Base-by-base conservation (phyloP, 495 filamentous ascomycete genomes). In the Hamigera avellanea region DNA sequence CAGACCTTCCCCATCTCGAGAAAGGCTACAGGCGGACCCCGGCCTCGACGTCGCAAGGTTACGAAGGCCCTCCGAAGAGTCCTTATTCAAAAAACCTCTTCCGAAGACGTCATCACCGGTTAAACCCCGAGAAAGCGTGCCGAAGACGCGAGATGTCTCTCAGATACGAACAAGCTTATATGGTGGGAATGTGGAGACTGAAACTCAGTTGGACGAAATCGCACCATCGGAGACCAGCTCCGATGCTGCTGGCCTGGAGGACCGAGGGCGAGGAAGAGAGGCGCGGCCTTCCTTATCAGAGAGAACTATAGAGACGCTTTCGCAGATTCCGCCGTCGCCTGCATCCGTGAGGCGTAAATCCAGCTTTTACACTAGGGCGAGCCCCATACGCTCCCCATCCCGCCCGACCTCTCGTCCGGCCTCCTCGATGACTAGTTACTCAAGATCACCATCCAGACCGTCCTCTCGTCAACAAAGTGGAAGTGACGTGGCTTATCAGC, bases 221-320 rank as follows among this genome's bases (percentile, higher is more conserved):
- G 17, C 30, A n/a, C 28, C 30, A 5, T 12, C 31, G n/a, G 44
- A 50, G 17, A 29, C 30, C 18, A 37, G 38, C 19, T 29, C 18
- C 7, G 44, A 45, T 19, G 48, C 48, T 26, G 53, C 51, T 6
- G 26, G 17, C 14, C 37, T 9, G 14, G 59, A 66, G 32, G 18
- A 35, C 16, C 58, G 66, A 29, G 53, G 60, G 28, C 53, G 62
- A 46, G 26, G 35, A 23, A 42, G 51, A 25, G 41, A 39, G 18
- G 35, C 49, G 14, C 43, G 56, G 18, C 72, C 75, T 15, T 83
- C 80, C 1, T 54, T 85, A 15, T 79, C 76, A 10, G 80, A 85
- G 33, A 61, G 80, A 27, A 81, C 80, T 8, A 73, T 81, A 23
- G 78, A 81, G 42, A 81, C 76, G 0, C 54, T 85, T 9, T 64